phyloP scores from a whole-genome alignment of 495 filamentous ascomycete genomes.

The Aspergillus diversus region DNA sequence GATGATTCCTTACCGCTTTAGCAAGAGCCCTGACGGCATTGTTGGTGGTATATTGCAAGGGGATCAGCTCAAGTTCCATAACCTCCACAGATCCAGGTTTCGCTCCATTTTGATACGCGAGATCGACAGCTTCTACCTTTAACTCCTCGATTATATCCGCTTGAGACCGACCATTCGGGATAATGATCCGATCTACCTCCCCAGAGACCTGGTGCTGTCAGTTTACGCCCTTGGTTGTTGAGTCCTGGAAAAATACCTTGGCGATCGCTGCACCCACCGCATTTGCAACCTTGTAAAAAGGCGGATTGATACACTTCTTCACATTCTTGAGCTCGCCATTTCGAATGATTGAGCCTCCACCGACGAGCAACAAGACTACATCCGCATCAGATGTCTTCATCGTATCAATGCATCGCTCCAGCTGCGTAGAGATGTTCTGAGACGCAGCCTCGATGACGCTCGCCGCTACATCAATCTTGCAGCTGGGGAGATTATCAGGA shows the following conservation, averaged over 20 bases:
- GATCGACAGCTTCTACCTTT: background rate
- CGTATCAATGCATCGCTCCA: background rate
- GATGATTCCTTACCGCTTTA: background rate
- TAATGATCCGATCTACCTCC: background rate
- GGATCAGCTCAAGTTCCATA: background rate
- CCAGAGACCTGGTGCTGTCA: background rate
- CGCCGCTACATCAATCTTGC: background rate
- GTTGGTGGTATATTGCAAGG: background rate
- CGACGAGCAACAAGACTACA: background rate
- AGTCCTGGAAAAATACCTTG: too few species aligned
- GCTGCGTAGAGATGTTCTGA: background rate
- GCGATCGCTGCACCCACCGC: background rate
- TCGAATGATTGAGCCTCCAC: background rate
- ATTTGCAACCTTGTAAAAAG: background rate
- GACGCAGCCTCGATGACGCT: background rate
- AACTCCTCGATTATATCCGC: background rate
- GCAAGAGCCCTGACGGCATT: background rate
- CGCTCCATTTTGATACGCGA: background rate
- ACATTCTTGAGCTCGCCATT: background rate
- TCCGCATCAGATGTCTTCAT: background rate
- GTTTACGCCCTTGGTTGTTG: too few species aligned
- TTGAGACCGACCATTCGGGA: background rate
- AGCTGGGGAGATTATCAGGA: background rate
- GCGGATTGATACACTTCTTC: background rate
- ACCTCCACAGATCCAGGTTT: background rate